A percentile compares a stretch with the other conserved stretches of the same genome.
Conservation (phyloP, 805 yeast genomes). For the Saccharomycopsis malanga region DNA sequence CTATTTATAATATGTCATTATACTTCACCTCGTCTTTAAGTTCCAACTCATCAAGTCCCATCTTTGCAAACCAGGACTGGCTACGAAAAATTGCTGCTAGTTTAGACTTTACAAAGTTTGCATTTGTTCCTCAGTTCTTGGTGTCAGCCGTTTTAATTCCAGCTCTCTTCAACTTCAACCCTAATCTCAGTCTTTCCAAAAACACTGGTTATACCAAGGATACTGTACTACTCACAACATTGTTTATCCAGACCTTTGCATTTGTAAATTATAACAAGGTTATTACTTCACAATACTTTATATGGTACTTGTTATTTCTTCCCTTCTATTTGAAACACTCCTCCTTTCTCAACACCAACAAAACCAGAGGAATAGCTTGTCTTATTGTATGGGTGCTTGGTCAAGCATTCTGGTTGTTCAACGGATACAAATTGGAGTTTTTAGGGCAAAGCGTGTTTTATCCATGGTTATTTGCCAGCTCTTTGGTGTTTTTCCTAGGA, state of each 20-base stretch:
- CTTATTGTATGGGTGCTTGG: constrained; percentile 56
- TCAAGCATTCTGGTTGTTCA: constrained; percentile 72
- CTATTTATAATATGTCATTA: constrained; percentile 71
- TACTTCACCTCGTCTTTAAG: constrained; percentile 48
- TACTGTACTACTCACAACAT: constrained; percentile 35
- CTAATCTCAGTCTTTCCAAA: constrained; percentile 27
- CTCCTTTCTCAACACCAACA: constrained; percentile 27
- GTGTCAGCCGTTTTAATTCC: constrained; percentile 59
- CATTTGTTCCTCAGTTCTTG: constrained; percentile 77
- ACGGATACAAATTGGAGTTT: constrained; percentile 77
- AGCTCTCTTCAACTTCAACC: constrained; percentile 14
- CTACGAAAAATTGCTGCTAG: constrained; percentile 1
- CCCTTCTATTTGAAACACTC: constrained; percentile 63
- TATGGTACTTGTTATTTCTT: constrained; percentile 84
- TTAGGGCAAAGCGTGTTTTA: constrained; percentile 60
- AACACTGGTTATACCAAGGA: constrained; percentile 27
- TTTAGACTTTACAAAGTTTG: constrained; percentile 43
- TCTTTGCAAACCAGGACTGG: neutral
- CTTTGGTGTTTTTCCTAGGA: constrained; percentile 50
- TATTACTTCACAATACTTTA: constrained; percentile 90
- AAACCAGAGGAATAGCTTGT: constrained; percentile 35
- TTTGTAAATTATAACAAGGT: constrained; percentile 76
- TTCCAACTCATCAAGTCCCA: neutral
- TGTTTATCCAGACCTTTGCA: constrained; percentile 73
- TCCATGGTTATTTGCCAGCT: constrained; percentile 48